Conservation (phyloP, 2,329 filamentous ascomycete species). For the Pseudopyricularia cyperi region DNA sequence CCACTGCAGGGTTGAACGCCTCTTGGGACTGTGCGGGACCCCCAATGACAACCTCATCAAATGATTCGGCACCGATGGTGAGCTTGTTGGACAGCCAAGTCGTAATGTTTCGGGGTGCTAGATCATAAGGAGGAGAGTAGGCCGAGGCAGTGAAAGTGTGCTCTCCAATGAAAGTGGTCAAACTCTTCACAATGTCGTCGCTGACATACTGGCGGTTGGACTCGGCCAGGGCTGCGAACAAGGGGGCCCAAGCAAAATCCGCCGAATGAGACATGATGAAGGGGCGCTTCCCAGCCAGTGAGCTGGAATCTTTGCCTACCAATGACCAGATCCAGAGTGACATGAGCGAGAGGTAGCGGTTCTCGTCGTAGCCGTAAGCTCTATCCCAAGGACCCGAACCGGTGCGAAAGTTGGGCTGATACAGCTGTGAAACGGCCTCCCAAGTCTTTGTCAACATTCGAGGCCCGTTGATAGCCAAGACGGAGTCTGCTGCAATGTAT, state of each 20-base stretch:
- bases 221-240: constrained; percentile 39
- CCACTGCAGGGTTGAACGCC: constrained; percentile 45
- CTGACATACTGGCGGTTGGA: constrained; percentile 35
- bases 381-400: constrained; percentile 54
- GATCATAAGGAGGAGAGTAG: constrained; percentile 46
- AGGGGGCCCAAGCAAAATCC: constrained; percentile 44
- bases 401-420: constrained; percentile 45
- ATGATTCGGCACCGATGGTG: constrained; percentile 47
- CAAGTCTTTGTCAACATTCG: constrained; percentile 40
- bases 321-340: constrained; percentile 45
- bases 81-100: constrained; percentile 43
- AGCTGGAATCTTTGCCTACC: constrained; percentile 31
- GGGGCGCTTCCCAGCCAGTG: constrained; percentile 12
- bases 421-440: constrained; percentile 36
- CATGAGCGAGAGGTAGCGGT: constrained; percentile 44
- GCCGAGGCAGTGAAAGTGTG: constrained; percentile 38
- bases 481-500: constrained; percentile 35
- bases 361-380: constrained; percentile 51
- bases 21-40: constrained; percentile 36
- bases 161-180: constrained; percentile 36
- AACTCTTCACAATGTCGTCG: constrained; percentile 20
- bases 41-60: constrained; percentile 40
- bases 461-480: constrained; percentile 37
- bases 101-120: constrained; percentile 41
- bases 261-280: constrained; percentile 39